phyloP scores from a whole-genome alignment of 441 rosid genomes.

The Daphne laureola region DNA sequence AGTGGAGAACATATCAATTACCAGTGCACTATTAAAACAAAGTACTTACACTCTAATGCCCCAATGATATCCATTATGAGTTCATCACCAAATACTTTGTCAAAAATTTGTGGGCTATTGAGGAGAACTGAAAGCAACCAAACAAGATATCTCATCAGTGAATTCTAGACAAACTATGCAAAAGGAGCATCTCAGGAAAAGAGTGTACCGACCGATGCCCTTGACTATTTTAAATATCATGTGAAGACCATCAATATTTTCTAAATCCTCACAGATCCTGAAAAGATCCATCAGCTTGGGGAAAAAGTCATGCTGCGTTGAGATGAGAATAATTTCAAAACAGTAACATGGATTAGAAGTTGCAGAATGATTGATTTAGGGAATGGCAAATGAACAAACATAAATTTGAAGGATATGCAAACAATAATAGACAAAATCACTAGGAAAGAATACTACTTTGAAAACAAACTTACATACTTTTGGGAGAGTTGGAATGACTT shows the following conservation, averaged over 20 bases:
- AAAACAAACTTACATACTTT: too few relatives aligned
- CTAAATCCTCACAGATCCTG: constrained; percentile 84
- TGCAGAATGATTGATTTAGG: too few relatives aligned
- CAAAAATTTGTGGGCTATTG: constrained; percentile 84
- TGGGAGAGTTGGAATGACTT: not conserved
- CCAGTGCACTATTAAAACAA: constrained; percentile 2
- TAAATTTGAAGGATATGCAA: too few relatives aligned
- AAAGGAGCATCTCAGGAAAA: constrained; percentile 1
- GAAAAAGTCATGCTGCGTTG: constrained; percentile 82
- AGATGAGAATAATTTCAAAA: constrained; percentile 7
- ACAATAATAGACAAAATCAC: too few relatives aligned
- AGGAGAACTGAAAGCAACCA: constrained; percentile 66
- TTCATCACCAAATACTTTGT: constrained; percentile 92
- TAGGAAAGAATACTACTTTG: too few relatives aligned
- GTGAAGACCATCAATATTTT: constrained; percentile 84
- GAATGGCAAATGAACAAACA: too few relatives aligned
- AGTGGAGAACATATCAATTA: not conserved
- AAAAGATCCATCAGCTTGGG: constrained; percentile 79
- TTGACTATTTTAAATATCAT: constrained; percentile 89
- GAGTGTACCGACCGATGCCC: constrained; percentile 72
- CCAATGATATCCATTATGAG: constrained; percentile 92
- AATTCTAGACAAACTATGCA: constrained; percentile 12
- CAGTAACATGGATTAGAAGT: too few relatives aligned
- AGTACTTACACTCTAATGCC: constrained; percentile 89
- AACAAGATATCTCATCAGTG: constrained; percentile 14